Conservation (phyloP, 1,284 basidiomycete genomes). For the Leucoagaricus sp. region DNA sequence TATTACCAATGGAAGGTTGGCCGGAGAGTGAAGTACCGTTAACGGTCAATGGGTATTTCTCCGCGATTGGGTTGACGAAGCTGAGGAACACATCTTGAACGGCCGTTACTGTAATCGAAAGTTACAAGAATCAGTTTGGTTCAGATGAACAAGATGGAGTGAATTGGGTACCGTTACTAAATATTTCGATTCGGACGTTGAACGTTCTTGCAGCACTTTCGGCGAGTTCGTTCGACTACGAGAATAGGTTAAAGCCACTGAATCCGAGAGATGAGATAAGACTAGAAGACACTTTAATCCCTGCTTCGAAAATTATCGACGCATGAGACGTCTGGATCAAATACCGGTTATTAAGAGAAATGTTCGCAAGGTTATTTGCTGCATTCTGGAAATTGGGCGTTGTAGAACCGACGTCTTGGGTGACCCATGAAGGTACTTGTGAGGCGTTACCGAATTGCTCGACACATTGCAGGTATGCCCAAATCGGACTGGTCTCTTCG, state of each 20-base stretch:
- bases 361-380: conserved; percentile 21
- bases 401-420: conserved; percentile 16
- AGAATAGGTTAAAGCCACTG: not conserved
- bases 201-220: conserved; percentile 25
- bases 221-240: conserved; percentile 25
- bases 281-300: conserved; percentile 21
- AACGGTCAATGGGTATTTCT: conserved; percentile 25
- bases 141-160: not conserved
- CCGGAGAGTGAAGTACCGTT: conserved; percentile 20
- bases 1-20: conserved; percentile 23
- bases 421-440: conserved; percentile 24
- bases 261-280: not conserved
- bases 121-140: not conserved
- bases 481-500: conserved; percentile 24
- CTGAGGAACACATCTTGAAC: conserved; percentile 18
- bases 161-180: conserved; percentile 22
- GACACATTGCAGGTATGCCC: conserved; percentile 26
- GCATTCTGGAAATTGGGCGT: conserved; percentile 22
- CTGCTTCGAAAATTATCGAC: conserved; percentile 26
- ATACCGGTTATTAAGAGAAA: conserved; percentile 23
- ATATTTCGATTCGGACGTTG: conserved; percentile 26
- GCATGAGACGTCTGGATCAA: conserved; percentile 30
- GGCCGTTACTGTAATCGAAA: conserved; percentile 18
- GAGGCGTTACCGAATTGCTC: conserved; percentile 21
- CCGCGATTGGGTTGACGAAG: conserved; percentile 24